Evolutionary conservation across 345 rosid genomes (phyloP), one percentile per base, ranked within the genome.

Genomic region (Citrus unshiu): DNA sequence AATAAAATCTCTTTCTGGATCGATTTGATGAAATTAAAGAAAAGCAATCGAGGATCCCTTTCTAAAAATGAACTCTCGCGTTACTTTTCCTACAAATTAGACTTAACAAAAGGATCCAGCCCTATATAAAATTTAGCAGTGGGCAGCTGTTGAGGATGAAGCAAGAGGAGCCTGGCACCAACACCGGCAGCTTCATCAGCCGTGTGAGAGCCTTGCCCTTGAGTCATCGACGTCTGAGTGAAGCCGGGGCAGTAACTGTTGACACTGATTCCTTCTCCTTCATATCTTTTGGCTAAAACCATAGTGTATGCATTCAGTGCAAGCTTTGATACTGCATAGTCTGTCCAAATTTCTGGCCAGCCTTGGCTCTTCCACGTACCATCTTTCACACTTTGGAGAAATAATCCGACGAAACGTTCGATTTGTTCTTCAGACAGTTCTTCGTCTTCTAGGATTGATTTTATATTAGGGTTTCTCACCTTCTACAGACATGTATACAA

Each of bases 171-270:
- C 66, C 63, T 61, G 6, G 79, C 91, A 0, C 78, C 89, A 14
- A 78, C 73, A 7, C 61, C 76, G 0, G 95, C 98, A 0, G 90
- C 99, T 1, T 84, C 91, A 0, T 85, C 90, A 0, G 96, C 90
- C 9, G 95, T 79, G 79, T 91, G 92, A 30, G 90, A 85, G 68
- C 98, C 98, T 37, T 79, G 84, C 18, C 95, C 98, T 4, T 86
- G 56, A 7, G 98, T 93, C 97, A 95, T 91, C 0, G 98, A 84
- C 6, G 98, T 93, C 51, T 83, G 90, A 39, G 97, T 93, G 84
- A 87, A 95, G 7, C 98, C 98, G 9, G 98, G 98, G 81, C 98
- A 95, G 40, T 89, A 85, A 71, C 97, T 88, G 39, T 92, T 92
- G 2, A 93, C 90, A 54, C 92, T 85, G 8, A 95, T 64, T 1